phyloP scores from a whole-genome alignment of 371 early-diverging fungal genomes.

The Circinella minor region DNA sequence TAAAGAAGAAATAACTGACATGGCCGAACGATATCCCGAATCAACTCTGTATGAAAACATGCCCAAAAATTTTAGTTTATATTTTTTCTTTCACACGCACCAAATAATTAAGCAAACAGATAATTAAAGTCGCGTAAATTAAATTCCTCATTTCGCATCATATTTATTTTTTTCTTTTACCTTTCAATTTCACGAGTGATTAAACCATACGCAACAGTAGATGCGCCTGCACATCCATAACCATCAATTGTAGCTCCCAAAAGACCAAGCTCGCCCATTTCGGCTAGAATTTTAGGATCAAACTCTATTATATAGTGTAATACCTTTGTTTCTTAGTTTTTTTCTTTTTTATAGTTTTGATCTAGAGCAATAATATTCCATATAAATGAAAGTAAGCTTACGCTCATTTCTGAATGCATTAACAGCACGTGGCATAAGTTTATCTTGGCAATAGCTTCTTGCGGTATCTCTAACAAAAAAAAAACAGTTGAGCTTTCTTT shows the following conservation, averaged over 20 bases:
- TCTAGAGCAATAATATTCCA: neutral
- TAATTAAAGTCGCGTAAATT: too few species aligned
- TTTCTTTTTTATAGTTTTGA: too few species aligned
- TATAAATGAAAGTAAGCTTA: slow-evolving; percentile 34
- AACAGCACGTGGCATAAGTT: slow-evolving; percentile 85
- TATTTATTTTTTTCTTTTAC: slow-evolving; percentile 33
- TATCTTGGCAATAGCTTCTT: slow-evolving; percentile 85
- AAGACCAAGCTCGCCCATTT: slow-evolving; percentile 95
- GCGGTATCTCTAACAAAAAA: slow-evolving; percentile 74
- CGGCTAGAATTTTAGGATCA: slow-evolving; percentile 88
- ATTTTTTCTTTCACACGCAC: slow-evolving; percentile 2
- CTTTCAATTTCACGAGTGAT: slow-evolving; percentile 96
- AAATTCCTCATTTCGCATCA: neutral
- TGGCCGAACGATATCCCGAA: slow-evolving; percentile 96
- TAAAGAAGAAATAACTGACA: slow-evolving; percentile 97
- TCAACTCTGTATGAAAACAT: slow-evolving; percentile 70
- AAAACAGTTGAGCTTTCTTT: neutral
- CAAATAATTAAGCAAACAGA: neutral
- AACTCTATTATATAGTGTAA: slow-evolving; percentile 56
- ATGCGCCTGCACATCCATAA: slow-evolving; percentile 96
- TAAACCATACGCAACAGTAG: slow-evolving; percentile 96
- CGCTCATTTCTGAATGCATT: slow-evolving; percentile 88
- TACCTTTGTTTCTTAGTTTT: too few species aligned
- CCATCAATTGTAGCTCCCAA: slow-evolving; percentile 96
- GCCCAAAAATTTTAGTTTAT: slow-evolving; percentile 1